A percentile compares a stretch with the other conserved stretches of the same genome.
These are phyloP conservation scores for Alternaria arborescens DNA, from an alignment of 2,329 filamentous ascomycete species.

Conservation along the genomic window DNA sequence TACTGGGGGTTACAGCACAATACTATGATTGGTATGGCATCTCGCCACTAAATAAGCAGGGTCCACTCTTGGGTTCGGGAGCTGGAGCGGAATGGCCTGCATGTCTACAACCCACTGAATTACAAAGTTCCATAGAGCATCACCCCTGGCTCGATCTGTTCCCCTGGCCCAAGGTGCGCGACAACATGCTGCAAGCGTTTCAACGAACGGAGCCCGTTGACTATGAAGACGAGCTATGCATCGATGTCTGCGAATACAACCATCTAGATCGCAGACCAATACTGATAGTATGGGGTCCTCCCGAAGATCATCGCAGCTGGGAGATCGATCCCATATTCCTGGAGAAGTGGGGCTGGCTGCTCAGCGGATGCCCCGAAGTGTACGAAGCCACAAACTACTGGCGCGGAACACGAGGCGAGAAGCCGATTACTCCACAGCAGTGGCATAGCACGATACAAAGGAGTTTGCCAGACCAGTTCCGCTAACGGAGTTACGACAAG, in stretches of 20 bases:
- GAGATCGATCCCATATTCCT: conserved; percentile 58
- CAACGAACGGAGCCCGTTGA: conserved; percentile 46
- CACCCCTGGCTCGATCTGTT: conserved; percentile 55
- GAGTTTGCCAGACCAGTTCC: neutral
- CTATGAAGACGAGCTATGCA: conserved; percentile 32
- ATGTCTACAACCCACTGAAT: neutral
- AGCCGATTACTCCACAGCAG: conserved; percentile 10
- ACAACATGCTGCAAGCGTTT: conserved; percentile 42
- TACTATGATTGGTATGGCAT: conserved; percentile 23
- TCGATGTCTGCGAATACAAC: conserved; percentile 23
- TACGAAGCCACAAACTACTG: conserved; percentile 39
- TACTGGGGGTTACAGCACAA: conserved; percentile 18
- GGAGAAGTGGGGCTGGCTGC: conserved; percentile 56
- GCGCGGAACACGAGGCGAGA: conserved; percentile 25
- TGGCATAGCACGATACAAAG: conserved; percentile 4
- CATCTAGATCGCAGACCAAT: conserved; percentile 10
- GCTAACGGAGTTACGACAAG: neutral
- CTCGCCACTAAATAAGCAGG: conserved; percentile 25
- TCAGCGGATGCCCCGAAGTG: conserved; percentile 52
- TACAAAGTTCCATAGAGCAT: conserved; percentile 51
- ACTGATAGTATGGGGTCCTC: conserved; percentile 61
- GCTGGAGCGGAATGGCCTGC: neutral
- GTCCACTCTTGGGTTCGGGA: neutral
- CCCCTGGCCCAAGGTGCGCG: conserved; percentile 50
- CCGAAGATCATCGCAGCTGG: conserved; percentile 58